phyloP scores from a whole-genome alignment of 805 yeast genomes.

The Yarrowia yakushimensis region DNA sequence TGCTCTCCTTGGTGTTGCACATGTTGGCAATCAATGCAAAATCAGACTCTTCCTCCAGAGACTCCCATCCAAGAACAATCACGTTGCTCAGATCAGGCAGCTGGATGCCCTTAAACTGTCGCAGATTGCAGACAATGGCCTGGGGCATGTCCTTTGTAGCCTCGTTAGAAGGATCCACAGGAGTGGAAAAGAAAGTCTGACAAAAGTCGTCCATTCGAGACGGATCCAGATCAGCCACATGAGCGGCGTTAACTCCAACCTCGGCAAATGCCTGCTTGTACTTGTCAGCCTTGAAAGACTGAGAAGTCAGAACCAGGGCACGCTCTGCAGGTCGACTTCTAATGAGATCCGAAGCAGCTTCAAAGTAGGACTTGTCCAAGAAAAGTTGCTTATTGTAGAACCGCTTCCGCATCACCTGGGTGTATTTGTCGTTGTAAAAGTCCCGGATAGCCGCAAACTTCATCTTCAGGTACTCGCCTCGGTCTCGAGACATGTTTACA shows the following conservation, averaged over 20 bases:
- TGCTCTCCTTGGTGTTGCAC: slow-evolving; percentile 12
- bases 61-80: slow-evolving; percentile 16
- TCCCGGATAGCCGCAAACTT: slow-evolving; percentile 8
- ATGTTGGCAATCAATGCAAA: slow-evolving; percentile 6
- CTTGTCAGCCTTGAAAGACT: slow-evolving; percentile 10
- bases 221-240: slow-evolving; percentile 16
- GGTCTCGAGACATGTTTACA: background rate
- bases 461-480: background rate
- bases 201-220: background rate
- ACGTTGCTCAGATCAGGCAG: background rate
- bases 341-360: slow-evolving; percentile 3
- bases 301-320: slow-evolving; percentile 2
- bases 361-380: background rate
- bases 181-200: background rate
- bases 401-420: background rate
- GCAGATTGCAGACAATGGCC: slow-evolving; percentile 5
- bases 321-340: background rate
- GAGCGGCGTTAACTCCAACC: slow-evolving; percentile 16
- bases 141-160: slow-evolving; percentile 13
- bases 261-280: slow-evolving; percentile 11
- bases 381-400: slow-evolving; percentile 11
- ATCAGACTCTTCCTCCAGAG: slow-evolving; percentile 18
- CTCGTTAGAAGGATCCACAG: background rate
- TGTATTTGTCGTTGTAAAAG: slow-evolving; percentile 19
- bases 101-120: slow-evolving; percentile 8